These are phyloP conservation scores for Dryas octopetala DNA, from an alignment of 306 rosid genomes.

Conservation along the genomic window DNA sequence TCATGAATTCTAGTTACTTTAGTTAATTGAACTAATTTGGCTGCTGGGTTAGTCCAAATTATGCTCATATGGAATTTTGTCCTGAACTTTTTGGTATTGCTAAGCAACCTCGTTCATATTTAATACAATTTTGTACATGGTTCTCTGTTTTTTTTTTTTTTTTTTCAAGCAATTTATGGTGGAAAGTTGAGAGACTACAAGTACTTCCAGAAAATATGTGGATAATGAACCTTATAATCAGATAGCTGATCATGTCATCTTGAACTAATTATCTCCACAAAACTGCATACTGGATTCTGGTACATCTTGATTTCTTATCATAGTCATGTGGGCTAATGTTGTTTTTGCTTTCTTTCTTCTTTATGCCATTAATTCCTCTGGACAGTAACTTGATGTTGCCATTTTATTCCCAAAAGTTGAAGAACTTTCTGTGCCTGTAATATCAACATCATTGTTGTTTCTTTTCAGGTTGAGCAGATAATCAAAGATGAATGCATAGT, in stretches of 20 bases:
- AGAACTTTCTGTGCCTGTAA: background rate
- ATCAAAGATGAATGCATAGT: slow-evolving; percentile 52
- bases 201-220: background rate
- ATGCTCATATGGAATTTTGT: background rate
- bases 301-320: no score
- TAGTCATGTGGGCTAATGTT: no score
- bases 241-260: no score
- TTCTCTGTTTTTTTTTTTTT: no score
- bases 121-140: no score
- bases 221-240: background rate
- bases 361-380: background rate
- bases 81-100: no score
- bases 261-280: no score
- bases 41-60: background rate
- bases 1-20: background rate
- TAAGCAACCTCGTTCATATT: no score
- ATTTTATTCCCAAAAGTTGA: background rate
- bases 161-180: background rate
- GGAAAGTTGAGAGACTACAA: background rate
- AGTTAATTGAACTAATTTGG: slow-evolving; percentile 5
- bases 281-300: no score
- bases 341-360: background rate
- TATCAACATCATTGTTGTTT: background rate
- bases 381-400: background rate
- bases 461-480: slow-evolving; percentile 65